Evolutionary conservation across 1,284 basidiomycete genomes (phyloP).

Genomic region (Mrakiaceae sp.): DNA sequence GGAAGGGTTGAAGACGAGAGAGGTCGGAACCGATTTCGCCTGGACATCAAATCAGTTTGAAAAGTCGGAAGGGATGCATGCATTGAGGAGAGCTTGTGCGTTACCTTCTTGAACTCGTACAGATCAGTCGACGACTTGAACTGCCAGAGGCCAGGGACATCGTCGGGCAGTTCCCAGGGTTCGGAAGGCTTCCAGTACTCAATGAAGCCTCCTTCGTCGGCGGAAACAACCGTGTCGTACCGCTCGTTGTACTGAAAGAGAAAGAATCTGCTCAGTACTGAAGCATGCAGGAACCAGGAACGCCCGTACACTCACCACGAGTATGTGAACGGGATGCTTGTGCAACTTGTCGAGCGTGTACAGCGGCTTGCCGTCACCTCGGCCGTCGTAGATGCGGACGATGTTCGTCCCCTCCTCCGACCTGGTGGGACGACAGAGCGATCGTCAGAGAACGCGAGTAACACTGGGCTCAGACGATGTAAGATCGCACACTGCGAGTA

Average conservation of each 20-base stretch:
- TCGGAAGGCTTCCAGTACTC: conserved; percentile 92
- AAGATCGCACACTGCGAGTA: conserved; percentile 68
- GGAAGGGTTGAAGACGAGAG: conserved; percentile 80
- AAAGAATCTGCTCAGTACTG: conserved; percentile 1
- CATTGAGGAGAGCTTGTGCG: not conserved
- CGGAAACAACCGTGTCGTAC: conserved; percentile 85
- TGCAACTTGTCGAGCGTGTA: conserved; percentile 67
- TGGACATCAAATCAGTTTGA: conserved; percentile 28
- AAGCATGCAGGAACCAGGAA: too few relatives aligned
- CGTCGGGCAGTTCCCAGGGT: conserved; percentile 70
- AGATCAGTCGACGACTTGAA: conserved; percentile 87
- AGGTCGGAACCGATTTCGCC: conserved; percentile 84
- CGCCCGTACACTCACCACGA: conserved; percentile 52
- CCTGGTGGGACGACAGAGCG: conserved; percentile 34
- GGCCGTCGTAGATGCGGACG: conserved; percentile 85
- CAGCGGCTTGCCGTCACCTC: conserved; percentile 67
- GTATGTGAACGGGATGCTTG: conserved; percentile 75
- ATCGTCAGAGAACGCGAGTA: too few relatives aligned
- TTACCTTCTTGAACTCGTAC: conserved; percentile 95
- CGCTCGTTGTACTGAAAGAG: conserved; percentile 66
- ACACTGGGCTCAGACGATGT: not conserved
- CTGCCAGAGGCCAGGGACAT: conserved; percentile 69
- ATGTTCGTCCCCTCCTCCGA: conserved; percentile 63
- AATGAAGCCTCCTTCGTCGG: conserved; percentile 86
- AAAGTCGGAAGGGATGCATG: not conserved